Evolutionary conservation across 139 green algal genomes (phyloP), one percentile per base, ranked within the genome.

Genomic region (Picochlorum sp.): DNA sequence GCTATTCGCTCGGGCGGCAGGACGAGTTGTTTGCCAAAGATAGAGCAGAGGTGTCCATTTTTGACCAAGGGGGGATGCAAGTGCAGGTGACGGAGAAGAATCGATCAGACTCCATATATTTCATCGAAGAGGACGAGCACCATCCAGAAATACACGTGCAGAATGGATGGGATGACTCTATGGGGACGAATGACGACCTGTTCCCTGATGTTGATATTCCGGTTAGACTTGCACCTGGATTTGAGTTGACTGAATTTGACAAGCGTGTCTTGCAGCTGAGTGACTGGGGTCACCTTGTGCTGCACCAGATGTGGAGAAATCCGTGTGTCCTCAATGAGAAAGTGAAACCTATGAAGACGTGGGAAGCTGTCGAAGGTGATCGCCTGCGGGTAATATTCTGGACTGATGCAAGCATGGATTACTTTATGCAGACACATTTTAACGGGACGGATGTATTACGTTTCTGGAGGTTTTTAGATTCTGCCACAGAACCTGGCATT

Each of bases 91-190:
- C 34, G 7, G 34, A 14, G 7, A 41, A 41, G 34, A 11, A 41
- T 41, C 7, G 34, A 41, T 11, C 34, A 11, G 7, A 11, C 34
- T 41, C 34, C 8, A 11, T 41, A 41, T 14, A 41, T 11, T 41
- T 54, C n/a, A 54, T 54, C 10, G n/a, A 54, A 0, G n/a, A 54
- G n/a, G n/a, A 54, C 2, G 47, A 54, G 0, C 11, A 20, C 7
- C n/a, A 54, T 54, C 18, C 16, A 54, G n/a, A 54, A 54, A 54
- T 54, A 26, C 47, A 54, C n/a, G 47, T 54, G 16, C 47, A 54
- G n/a, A 20, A 21, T 54, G 47, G 47, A 26, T 54, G 47, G 47
- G 47, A 54, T 21, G n/a, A 54, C 6, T 54, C 47, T 26, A 26
- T 54, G 47, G 47, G n/a, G 13, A 54, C 47, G 47, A 21, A 54